Evolutionary conservation across 192 early-diverging fungal species (phyloP).

Genomic region (Irineochytrium annulatum): DNA sequence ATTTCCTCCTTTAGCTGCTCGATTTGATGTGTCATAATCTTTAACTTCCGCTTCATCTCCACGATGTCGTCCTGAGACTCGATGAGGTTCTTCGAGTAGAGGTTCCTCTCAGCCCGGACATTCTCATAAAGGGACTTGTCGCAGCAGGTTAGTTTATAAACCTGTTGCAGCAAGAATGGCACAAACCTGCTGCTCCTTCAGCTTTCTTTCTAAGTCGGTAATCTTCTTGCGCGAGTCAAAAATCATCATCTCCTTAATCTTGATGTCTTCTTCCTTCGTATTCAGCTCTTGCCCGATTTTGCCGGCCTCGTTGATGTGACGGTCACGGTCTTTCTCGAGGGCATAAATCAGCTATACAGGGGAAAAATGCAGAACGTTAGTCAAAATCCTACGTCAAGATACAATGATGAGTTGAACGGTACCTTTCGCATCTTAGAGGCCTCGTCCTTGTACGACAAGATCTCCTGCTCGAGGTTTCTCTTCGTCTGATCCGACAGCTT

Average conservation of each 20-base stretch:
- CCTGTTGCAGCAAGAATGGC: no score
- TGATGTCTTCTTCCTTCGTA: slow-evolving; percentile 50
- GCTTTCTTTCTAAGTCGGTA: slow-evolving; percentile 50
- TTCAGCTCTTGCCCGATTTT: slow-evolving; percentile 25
- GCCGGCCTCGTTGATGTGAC: slow-evolving; percentile 42
- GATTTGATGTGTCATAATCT: slow-evolving; percentile 61
- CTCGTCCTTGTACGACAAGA: slow-evolving; percentile 55
- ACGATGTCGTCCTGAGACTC: slow-evolving; percentile 59
- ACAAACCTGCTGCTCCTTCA: slow-evolving; percentile 55
- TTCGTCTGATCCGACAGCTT: slow-evolving; percentile 59
- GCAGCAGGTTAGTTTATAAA: slow-evolving; percentile 2
- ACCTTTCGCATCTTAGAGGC: slow-evolving; percentile 61
- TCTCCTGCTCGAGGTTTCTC: slow-evolving; percentile 58
- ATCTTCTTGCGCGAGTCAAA: slow-evolving; percentile 60
- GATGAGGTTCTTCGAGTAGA: slow-evolving; percentile 57
- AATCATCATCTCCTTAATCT: slow-evolving; percentile 57
- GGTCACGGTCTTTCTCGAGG: slow-evolving; percentile 56
- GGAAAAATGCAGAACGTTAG: neutral
- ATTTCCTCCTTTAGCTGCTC: slow-evolving; percentile 64
- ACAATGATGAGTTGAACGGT: neutral
- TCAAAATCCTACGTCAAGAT: slow-evolving; percentile 9
- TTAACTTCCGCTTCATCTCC: slow-evolving; percentile 60
- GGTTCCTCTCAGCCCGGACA: slow-evolving; percentile 54
- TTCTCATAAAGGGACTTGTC: slow-evolving; percentile 51
- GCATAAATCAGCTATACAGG: slow-evolving; percentile 47